Base-by-base conservation (phyloP, 192 early-diverging fungal species). In the Entomortierella parvispora region DNA sequence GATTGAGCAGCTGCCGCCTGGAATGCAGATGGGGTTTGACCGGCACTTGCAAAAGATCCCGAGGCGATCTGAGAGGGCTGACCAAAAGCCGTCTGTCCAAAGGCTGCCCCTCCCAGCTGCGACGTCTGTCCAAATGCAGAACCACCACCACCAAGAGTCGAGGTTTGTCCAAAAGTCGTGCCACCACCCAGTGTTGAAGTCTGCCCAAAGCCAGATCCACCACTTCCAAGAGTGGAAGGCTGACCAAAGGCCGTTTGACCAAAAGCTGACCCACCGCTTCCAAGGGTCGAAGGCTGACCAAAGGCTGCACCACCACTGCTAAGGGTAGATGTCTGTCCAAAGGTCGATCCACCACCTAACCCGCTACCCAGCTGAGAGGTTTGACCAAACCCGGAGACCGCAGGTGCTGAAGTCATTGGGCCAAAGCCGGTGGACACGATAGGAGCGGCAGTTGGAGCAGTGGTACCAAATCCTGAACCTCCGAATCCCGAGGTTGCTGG, bases 111-210 rank as follows among this genome's bases (percentile, higher is more conserved):
- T 3, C 71, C 58, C 7, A 74, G 42, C 33, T 45, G 31, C 1
- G 65, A 58, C 8, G 72, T 31, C 47, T 68, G 65, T 26, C 74
- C 74, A 26, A 77, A 77, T 10, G 54, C 56, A 25, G 37, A 40
- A 29, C 23, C 40, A n/a, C 63, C 62, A 11, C 31, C 25, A 20
- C 58, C 74, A 8, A 57, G 11, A 25, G 44, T 40, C 15, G 69
- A 71, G 31, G 54, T 58, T 10, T 64, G 60, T 18, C 69, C 61
- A 34, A 72, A 72, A 6, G 34, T 62, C 22, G 37, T n/a, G 33
- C 70, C 37, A 12, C 37, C 56, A 28, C 71, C 58, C 7, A 74
- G 28, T n/a, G 43, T 29, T 0, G 65, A 58, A 4, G 72, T 31
- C 47, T 68, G 65, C 28, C 74, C 74, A 26, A 77, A 77, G 10